Evolutionary conservation across 495 filamentous ascomycete species (phyloP).

Genomic region (Aspergillus steynii): DNA sequence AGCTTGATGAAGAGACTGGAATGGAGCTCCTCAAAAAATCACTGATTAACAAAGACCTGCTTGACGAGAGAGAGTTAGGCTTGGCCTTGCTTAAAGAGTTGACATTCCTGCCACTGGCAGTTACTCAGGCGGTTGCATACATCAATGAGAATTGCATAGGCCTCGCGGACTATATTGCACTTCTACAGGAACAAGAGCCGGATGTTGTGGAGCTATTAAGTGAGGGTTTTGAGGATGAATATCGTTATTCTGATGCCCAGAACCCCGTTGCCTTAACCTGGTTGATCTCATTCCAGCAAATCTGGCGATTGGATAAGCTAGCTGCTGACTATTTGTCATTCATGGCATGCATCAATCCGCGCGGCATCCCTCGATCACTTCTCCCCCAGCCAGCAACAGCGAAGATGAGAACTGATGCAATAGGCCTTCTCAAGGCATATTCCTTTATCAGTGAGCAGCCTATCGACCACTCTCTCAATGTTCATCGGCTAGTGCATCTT

Average conservation of each 20-base stretch:
- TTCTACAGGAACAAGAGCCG: constrained; percentile 32
- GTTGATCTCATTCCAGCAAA: constrained; percentile 50
- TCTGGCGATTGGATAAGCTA: constrained; percentile 24
- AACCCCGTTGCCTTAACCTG: constrained; percentile 48
- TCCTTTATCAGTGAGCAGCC: constrained; percentile 19
- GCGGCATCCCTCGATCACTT: constrained; percentile 30
- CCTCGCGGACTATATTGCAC: constrained; percentile 27
- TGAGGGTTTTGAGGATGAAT: constrained; percentile 38
- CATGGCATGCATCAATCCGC: constrained; percentile 4
- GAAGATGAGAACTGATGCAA: constrained; percentile 7
- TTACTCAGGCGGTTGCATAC: constrained; percentile 50
- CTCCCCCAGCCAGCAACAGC: constrained; percentile 13
- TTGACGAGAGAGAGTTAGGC: constrained; percentile 20
- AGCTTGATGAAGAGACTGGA: constrained; percentile 20
- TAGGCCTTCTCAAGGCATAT: constrained; percentile 19
- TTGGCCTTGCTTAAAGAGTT: constrained; percentile 37
- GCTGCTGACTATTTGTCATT: constrained; percentile 44
- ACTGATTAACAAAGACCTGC: constrained; percentile 22
- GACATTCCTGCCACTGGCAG: constrained; percentile 45
- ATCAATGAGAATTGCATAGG: constrained; percentile 40
- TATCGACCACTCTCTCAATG: constrained; percentile 2
- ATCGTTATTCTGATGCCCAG: constrained; percentile 29
- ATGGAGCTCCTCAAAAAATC: constrained; percentile 15
- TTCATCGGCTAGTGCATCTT: constrained; percentile 21
- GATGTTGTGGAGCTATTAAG: constrained; percentile 35